Evolutionary conservation across 2,329 filamentous ascomycete genomes (phyloP).

Genomic region (Verticillium klebahnii): DNA sequence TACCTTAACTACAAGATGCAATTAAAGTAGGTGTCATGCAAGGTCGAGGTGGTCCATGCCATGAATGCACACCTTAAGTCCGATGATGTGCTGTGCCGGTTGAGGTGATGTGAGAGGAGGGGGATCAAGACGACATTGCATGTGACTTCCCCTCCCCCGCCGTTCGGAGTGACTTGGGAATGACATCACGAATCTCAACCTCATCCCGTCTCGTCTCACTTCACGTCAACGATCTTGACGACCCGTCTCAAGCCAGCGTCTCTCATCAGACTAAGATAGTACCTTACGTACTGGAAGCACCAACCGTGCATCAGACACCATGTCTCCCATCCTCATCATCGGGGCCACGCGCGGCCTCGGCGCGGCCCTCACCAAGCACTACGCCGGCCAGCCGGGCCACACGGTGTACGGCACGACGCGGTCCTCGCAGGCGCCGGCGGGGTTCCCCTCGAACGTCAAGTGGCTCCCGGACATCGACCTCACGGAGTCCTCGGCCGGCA

Average conservation of each 20-base stretch:
- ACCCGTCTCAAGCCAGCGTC: too few species aligned
- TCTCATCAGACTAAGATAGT: background rate
- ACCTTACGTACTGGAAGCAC: too few species aligned
- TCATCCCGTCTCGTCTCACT: background rate
- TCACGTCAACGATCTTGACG: background rate
- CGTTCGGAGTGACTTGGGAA: background rate
- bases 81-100: background rate
- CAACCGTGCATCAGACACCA: slow-evolving; percentile 12
- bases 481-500: slow-evolving; percentile 39
- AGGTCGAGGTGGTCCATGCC: too few species aligned
- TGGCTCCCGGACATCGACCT: slow-evolving; percentile 60
- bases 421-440: slow-evolving; percentile 33
- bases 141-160: background rate
- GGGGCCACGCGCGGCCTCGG: slow-evolving; percentile 67
- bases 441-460: slow-evolving; percentile 36
- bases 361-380: slow-evolving; percentile 53
- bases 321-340: slow-evolving; percentile 55
- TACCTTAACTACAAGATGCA: too few species aligned
- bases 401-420: slow-evolving; percentile 58
- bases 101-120: background rate
- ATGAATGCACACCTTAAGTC: background rate
- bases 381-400: slow-evolving; percentile 41
- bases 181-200: slow-evolving; percentile 2
- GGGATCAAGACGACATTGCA: background rate
- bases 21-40: too few species aligned